These are phyloP conservation scores for Phytopythium cucurbitacearum DNA, from an alignment of 352 stramenopile species.

Conservation along the genomic window DNA sequence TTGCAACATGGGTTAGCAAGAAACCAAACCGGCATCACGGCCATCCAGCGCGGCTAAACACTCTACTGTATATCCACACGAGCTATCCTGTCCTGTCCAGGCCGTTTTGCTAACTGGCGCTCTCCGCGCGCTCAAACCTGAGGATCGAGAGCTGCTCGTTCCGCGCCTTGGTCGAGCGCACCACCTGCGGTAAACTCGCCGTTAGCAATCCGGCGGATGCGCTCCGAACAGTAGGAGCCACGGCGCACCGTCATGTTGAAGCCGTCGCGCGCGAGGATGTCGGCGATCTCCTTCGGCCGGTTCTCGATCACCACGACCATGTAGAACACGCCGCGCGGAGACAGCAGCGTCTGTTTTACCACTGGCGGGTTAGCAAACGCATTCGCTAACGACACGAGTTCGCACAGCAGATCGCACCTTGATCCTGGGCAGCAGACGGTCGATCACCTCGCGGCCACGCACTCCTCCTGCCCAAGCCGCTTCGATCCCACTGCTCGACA, in stretches of 20 bases:
- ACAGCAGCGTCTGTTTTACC: constrained; percentile 52
- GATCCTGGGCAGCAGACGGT: constrained; percentile 92
- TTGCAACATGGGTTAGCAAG: too few species aligned
- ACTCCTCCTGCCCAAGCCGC: constrained; percentile 94
- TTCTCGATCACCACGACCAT: constrained; percentile 98
- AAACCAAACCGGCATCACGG: too few species aligned
- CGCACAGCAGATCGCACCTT: constrained; percentile 24
- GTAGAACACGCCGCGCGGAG: constrained; percentile 90
- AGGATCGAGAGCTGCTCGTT: constrained; percentile 78
- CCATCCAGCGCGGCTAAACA: too few species aligned
- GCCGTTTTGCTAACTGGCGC: too few species aligned
- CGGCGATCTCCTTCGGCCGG: constrained; percentile 90
- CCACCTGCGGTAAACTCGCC: constrained; percentile 24
- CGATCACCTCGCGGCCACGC: constrained; percentile 93
- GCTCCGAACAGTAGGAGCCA: background rate
- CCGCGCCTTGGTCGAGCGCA: constrained; percentile 59
- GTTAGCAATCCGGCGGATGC: too few species aligned
- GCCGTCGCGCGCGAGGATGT: constrained; percentile 57
- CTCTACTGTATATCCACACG: too few species aligned
- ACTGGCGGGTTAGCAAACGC: background rate
- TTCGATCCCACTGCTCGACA: constrained; percentile 85
- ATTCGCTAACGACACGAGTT: background rate
- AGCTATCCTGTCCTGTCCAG: too few species aligned
- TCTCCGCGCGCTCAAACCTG: constrained; percentile 42
- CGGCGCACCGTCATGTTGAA: constrained; percentile 59